Evolutionary conservation across 208 protist genomes (phyloP).

Genomic region (Borovskyia barvae): DNA sequence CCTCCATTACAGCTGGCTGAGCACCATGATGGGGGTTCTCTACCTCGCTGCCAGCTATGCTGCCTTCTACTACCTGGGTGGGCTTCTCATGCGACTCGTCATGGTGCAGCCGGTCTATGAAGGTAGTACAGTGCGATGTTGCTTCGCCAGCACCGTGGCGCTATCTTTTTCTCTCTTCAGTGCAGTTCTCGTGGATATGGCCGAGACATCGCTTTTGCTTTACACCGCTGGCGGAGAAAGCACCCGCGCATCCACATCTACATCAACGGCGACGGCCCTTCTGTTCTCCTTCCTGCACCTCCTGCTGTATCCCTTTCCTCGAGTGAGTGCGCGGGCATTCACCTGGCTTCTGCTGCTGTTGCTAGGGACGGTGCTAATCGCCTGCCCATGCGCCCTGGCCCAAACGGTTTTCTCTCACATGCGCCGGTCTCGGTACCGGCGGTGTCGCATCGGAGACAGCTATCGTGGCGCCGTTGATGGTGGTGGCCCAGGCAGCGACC

Average conservation of each 20-base stretch:
- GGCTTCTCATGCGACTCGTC: conserved; percentile 26
- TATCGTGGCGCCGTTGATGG: neutral
- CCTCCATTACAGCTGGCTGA: no score
- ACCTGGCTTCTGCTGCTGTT: conserved; percentile 16
- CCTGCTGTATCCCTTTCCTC: neutral
- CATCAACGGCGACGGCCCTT: neutral
- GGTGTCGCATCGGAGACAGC: neutral
- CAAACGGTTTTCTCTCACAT: no score
- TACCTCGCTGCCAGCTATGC: conserved; percentile 18
- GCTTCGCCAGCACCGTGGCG: conserved; percentile 28
- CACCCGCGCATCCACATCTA: neutral
- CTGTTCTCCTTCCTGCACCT: neutral
- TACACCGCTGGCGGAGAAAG: no score
- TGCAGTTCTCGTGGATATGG: conserved; percentile 26
- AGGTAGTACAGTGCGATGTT: conserved; percentile 14
- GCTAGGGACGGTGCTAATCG: conserved; percentile 13
- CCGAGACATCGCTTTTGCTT: conserved; percentile 3
- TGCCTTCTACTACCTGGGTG: conserved; percentile 23
- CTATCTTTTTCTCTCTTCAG: conserved; percentile 23
- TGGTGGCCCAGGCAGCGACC: neutral
- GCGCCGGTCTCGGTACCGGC: neutral
- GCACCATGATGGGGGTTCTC: conserved; percentile 4
- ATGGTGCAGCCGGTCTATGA: conserved; percentile 21
- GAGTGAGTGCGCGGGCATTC: conserved; percentile 9
- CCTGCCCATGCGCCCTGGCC: conserved; percentile 9